Conservation (phyloP, 345 rosid species). For the Corymbia maculata region DNA sequence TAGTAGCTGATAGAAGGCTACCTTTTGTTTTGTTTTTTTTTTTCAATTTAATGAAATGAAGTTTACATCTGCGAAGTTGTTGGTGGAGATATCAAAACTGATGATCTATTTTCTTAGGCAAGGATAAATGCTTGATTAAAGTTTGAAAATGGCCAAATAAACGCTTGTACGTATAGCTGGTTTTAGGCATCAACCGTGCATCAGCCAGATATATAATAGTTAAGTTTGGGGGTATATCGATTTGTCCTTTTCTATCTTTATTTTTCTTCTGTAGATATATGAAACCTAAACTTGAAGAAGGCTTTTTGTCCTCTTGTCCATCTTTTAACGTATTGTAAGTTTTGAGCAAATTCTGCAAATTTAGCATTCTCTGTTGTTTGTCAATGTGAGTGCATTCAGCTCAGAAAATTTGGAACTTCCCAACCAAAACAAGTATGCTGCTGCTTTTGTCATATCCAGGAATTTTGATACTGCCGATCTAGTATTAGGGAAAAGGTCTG, state of each 20-base stretch:
- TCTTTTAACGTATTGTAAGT: background rate
- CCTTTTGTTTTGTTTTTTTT: background rate
- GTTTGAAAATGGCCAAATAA: background rate
- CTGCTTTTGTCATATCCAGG: background rate
- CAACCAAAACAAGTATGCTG: background rate
- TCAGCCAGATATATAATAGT: background rate
- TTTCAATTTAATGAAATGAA: background rate
- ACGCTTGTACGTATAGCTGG: background rate
- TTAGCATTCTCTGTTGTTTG: background rate
- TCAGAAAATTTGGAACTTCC: background rate
- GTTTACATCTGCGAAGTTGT: background rate
- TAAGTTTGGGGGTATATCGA: background rate
- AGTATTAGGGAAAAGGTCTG: background rate
- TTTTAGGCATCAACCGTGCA: background rate
- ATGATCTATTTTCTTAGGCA: background rate
- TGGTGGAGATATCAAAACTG: background rate
- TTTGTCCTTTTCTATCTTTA: background rate
- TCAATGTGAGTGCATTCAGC: background rate
- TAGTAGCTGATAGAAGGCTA: background rate
- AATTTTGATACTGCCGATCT: background rate
- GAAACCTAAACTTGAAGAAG: background rate
- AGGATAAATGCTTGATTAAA: background rate
- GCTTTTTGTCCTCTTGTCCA: background rate
- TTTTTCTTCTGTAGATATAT: background rate
- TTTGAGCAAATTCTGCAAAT: background rate